Conservation (phyloP, 768 basidiomycete genomes). For the Kwoniella sp. region DNA sequence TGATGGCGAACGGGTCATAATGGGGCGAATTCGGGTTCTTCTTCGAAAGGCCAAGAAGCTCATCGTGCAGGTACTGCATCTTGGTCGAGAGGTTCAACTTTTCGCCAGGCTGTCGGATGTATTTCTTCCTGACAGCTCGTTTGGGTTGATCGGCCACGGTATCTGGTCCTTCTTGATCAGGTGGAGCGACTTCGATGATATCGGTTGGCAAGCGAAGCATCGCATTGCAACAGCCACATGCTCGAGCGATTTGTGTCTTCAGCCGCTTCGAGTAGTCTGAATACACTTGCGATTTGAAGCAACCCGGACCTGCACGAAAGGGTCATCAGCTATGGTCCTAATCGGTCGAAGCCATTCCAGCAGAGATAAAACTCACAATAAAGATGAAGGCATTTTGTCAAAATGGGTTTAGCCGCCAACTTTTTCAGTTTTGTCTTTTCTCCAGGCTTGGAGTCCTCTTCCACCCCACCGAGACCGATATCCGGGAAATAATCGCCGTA, state of each 20-base stretch:
- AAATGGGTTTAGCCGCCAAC: conserved; percentile 60
- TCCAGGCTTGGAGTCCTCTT: conserved; percentile 55
- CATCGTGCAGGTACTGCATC: conserved; percentile 75
- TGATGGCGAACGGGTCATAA: conserved; percentile 65
- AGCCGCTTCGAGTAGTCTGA: conserved; percentile 74
- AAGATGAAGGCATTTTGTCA: conserved; percentile 92
- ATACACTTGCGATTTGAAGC: conserved; percentile 78
- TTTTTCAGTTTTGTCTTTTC: conserved; percentile 41
- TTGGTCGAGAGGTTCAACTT: conserved; percentile 70
- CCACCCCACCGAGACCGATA: conserved; percentile 33
- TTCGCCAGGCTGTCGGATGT: conserved; percentile 43
- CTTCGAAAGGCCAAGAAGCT: conserved; percentile 77
- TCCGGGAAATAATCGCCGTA: conserved; percentile 60
- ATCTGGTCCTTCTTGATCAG: conserved; percentile 61
- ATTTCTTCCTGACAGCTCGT: conserved; percentile 36
- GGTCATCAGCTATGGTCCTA: not conserved
- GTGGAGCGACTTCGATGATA: conserved; percentile 77
- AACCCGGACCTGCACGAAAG: conserved; percentile 58
- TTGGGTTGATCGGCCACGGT: conserved; percentile 28
- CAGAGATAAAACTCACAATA: conserved; percentile 64
- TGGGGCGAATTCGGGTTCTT: conserved; percentile 84
- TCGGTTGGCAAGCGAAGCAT: conserved; percentile 67
- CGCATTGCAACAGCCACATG: conserved; percentile 77
- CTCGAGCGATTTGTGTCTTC: conserved; percentile 61
- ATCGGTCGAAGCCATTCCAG: not conserved